Evolutionary conservation across 2,329 filamentous ascomycete genomes (phyloP).

Genomic region (Thyridium curvatum): DNA sequence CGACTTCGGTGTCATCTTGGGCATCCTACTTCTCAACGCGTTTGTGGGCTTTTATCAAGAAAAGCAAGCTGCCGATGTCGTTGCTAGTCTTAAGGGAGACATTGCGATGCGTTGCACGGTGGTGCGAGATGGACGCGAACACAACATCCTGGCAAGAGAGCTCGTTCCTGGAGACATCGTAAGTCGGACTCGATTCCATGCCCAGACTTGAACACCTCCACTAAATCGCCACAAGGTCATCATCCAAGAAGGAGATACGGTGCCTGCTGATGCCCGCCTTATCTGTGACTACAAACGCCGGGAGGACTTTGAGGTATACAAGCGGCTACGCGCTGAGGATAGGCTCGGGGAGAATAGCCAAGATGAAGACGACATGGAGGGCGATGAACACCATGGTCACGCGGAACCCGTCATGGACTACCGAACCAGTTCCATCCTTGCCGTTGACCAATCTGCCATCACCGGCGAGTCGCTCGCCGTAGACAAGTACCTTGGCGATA

Average conservation of each 20-base stretch:
- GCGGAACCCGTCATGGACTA: background rate
- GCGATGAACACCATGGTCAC: conserved; percentile 19
- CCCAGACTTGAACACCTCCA: background rate
- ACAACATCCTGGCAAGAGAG: conserved; percentile 67
- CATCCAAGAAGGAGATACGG: conserved; percentile 65
- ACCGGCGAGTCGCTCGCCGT: conserved; percentile 76
- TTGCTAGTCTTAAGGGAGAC: conserved; percentile 68
- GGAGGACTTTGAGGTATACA: conserved; percentile 38
- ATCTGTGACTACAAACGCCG: conserved; percentile 65
- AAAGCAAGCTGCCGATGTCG: conserved; percentile 73
- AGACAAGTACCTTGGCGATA: conserved; percentile 69
- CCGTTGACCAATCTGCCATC: conserved; percentile 74
- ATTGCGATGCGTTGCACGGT: conserved; percentile 69
- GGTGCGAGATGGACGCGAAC: conserved; percentile 60
- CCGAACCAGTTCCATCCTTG: conserved; percentile 40
- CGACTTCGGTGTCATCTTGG: conserved; percentile 72
- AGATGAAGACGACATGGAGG: conserved; percentile 34
- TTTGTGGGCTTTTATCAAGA: conserved; percentile 76
- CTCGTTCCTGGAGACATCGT: conserved; percentile 72
- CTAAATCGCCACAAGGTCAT: conserved; percentile 43
- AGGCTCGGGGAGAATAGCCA: too few relatives aligned
- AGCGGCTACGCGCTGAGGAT: conserved; percentile 4
- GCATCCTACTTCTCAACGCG: conserved; percentile 69
- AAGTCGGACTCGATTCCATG: conserved; percentile 23
- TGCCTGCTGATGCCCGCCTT: conserved; percentile 63